These are phyloP conservation scores for California macrophylla DNA, from an alignment of 441 rosid species.

Conservation along the genomic window DNA sequence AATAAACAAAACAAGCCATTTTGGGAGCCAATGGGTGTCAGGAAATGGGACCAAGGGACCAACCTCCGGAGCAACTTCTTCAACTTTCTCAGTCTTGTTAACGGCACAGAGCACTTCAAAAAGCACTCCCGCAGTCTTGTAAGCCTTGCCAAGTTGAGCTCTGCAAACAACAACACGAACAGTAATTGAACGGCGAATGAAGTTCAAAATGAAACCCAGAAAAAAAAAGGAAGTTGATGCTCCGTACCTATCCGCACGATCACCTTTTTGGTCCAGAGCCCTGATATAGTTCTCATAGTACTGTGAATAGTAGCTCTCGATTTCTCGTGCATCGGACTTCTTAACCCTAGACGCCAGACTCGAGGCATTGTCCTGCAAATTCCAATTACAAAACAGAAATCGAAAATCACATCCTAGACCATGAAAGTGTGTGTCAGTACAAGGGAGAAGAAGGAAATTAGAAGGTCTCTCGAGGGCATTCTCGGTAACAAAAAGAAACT, in stretches of 20 bases:
- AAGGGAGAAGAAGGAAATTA: no score
- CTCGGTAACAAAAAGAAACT: no score
- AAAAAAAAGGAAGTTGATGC: background rate
- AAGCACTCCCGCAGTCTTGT: constrained; percentile 95
- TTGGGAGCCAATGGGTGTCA: background rate
- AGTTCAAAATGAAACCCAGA: background rate
- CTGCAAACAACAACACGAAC: constrained; percentile 26
- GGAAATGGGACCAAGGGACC: constrained; percentile 14
- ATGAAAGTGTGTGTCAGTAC: no score
- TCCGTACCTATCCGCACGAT: constrained; percentile 75
- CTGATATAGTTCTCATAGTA: constrained; percentile 83
- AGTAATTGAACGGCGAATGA: constrained; percentile 14
- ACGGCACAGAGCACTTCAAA: constrained; percentile 96
- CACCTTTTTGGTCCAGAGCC: constrained; percentile 77
- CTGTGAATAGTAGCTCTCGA: constrained; percentile 86
- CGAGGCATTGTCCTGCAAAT: constrained; percentile 71
- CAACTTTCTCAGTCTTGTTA: constrained; percentile 91
- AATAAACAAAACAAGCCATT: background rate
- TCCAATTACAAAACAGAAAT: no score
- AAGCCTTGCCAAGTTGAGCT: constrained; percentile 96
- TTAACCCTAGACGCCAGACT: constrained; percentile 89
- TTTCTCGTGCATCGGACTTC: constrained; percentile 94
- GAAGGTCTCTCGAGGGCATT: no score
- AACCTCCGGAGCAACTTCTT: constrained; percentile 99
- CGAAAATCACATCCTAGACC: no score